These are phyloP conservation scores for Chytriomyces confervae DNA, from an alignment of 192 early-diverging fungal genomes.

Conservation along the genomic window DNA sequence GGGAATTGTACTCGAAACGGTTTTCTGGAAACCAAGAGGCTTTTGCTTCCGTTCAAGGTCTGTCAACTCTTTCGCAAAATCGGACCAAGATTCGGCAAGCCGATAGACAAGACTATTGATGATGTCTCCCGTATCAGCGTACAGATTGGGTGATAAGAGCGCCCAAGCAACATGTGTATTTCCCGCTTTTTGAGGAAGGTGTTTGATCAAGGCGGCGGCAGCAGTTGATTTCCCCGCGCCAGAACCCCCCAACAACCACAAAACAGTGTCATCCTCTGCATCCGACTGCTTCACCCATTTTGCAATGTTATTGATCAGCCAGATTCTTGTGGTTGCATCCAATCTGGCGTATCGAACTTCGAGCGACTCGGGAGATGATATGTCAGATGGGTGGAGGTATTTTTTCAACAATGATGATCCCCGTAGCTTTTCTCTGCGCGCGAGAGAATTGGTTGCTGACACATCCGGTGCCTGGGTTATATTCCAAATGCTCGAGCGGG, in stretches of 20 bases:
- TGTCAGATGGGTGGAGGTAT: not conserved
- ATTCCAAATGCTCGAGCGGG: conserved; percentile 13
- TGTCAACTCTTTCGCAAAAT: not conserved
- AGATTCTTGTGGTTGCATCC: conserved; percentile 19
- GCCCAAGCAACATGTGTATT: conserved; percentile 8
- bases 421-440: not conserved
- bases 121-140: not conserved
- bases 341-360: conserved; percentile 8
- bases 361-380: not conserved
- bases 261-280: not conserved
- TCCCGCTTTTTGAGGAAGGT: not conserved
- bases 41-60: conserved; percentile 2
- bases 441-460: not conserved
- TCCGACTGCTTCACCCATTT: conserved; percentile 22
- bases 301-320: conserved; percentile 26
- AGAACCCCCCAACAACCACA: conserved; percentile 20
- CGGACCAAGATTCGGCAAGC: conserved; percentile 20
- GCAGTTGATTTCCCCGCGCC: conserved; percentile 23
- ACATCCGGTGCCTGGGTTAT: not conserved
- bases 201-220: conserved; percentile 14
- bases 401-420: not conserved
- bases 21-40: not conserved
- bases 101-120: conserved; percentile 30
- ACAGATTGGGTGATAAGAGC: not conserved
- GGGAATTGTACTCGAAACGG: not conserved